Base-by-base conservation (phyloP, 345 rosid species). In the Heritiera littoralis region DNA sequence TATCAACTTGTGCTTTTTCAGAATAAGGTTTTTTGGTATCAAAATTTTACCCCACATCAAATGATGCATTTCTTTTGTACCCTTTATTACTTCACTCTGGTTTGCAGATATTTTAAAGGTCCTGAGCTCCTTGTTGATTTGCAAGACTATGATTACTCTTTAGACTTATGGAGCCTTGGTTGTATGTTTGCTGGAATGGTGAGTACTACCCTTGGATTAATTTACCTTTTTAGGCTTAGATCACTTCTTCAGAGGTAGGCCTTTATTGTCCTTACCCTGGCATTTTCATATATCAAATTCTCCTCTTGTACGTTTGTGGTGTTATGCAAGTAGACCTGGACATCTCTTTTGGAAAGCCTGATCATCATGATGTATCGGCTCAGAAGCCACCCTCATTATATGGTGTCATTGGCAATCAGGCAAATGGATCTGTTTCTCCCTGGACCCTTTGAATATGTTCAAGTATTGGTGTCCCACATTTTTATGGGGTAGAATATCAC, bases 121-220 rank as follows among this genome's bases (percentile, higher is more conserved):
- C 98, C 98, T 9, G 98, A 95, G 88, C 95, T 95, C 72, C 95
- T 95, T 68, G 98, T 95, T 67, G 98, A 93, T 87, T 89, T 94
- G 79, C 96, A 91, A 89, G 98, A 94, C 76, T 94, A 94, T 83
- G 98, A 94, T 86, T 94, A 94, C 84, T 95, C 98, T 56, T 85
- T 95, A 82, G 98, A 95, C 83, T 83, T 95, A 79, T 95, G 98
- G 98, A 95, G 98, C 86, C 97, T 95, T 77, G 98, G 98, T 77
- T 95, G 98, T 81, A 95, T 93, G 98, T 89, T 95, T 87, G 98
- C 98, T 78, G 98, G 98, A 81, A 95, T 95, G 98, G 98, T 92
- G 56, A 88, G 89, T 28, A 5, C 78, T 64, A 67, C 15, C 55
- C 23, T n/a, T 23, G 12, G 9, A 9, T 64, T 61, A 59, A 65